phyloP scores from a whole-genome alignment of 2,329 filamentous ascomycete genomes.

The Aspergillus melleus region DNA sequence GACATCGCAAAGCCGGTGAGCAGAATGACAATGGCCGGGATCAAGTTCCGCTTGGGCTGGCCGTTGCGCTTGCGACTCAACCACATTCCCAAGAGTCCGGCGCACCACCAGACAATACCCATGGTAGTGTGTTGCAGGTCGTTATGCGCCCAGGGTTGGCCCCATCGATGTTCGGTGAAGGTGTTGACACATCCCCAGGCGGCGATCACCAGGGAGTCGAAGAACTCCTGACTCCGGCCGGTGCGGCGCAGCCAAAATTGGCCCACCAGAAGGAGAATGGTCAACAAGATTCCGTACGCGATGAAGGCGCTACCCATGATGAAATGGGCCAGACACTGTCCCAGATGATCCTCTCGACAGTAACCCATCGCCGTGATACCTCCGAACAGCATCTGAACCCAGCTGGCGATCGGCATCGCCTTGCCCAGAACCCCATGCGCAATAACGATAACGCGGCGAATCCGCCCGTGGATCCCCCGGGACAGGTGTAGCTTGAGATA shows the following conservation, averaged over 20 bases:
- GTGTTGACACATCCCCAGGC: slow-evolving; percentile 97
- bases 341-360: slow-evolving; percentile 85
- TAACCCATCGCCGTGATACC: slow-evolving; percentile 91
- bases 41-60: slow-evolving; percentile 84
- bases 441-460: slow-evolving; percentile 70
- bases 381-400: slow-evolving; percentile 95
- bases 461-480: slow-evolving; percentile 75
- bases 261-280: slow-evolving; percentile 81
- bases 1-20: slow-evolving; percentile 97
- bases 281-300: slow-evolving; percentile 84
- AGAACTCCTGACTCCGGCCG: slow-evolving; percentile 93
- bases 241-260: slow-evolving; percentile 81
- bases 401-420: slow-evolving; percentile 78
- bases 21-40: slow-evolving; percentile 86
- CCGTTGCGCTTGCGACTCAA: slow-evolving; percentile 81
- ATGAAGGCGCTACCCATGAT: slow-evolving; percentile 99
- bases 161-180: slow-evolving; percentile 97
- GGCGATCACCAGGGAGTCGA: slow-evolving; percentile 86
- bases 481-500: slow-evolving; percentile 91
- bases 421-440: slow-evolving; percentile 83
- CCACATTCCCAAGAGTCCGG: slow-evolving; percentile 89
- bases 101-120: slow-evolving; percentile 99
- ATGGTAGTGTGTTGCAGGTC: slow-evolving; percentile 98
- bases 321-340: slow-evolving; percentile 93
- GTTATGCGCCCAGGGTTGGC: slow-evolving; percentile 81